These are phyloP conservation scores for Tilletiaria anomala DNA, from an alignment of 1,284 basidiomycete genomes.

Conservation along the genomic window DNA sequence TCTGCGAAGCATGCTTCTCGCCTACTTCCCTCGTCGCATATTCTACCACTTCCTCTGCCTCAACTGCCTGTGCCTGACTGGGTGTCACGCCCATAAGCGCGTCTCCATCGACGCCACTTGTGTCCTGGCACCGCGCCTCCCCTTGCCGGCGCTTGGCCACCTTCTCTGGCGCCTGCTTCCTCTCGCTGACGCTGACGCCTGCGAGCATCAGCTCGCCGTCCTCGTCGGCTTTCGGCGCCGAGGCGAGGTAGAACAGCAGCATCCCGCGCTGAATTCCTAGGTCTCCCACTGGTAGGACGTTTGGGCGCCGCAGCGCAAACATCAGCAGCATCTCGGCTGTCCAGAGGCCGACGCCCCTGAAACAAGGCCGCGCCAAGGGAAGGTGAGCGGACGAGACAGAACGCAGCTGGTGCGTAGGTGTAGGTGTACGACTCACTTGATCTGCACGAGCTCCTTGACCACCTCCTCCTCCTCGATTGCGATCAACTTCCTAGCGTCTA, in stretches of 20 bases:
- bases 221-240: no score
- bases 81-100: no score
- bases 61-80: no score
- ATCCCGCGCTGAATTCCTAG: conserved; percentile 36
- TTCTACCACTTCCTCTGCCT: no score
- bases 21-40: no score
- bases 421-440: conserved; percentile 8
- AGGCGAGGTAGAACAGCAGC: conserved; percentile 20
- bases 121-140: no score
- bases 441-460: conserved; percentile 22
- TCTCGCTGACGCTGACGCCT: conserved; percentile 14
- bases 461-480: conserved; percentile 20
- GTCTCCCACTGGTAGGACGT: conserved; percentile 32
- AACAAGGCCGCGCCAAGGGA: not conserved
- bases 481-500: conserved; percentile 26
- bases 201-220: not conserved
- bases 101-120: no score
- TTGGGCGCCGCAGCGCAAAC: conserved; percentile 32
- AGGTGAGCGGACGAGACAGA: not conserved
- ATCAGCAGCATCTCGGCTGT: conserved; percentile 38
- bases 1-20: no score
- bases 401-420: not conserved
- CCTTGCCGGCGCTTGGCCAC: conserved; percentile 2
- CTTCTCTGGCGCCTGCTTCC: conserved; percentile 18
- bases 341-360: conserved; percentile 30